Percentiles rank a stretch among this genome's conserved stretches.
Conservation (phyloP, 495 filamentous ascomycete species). For the Penicillium angulare region DNA sequence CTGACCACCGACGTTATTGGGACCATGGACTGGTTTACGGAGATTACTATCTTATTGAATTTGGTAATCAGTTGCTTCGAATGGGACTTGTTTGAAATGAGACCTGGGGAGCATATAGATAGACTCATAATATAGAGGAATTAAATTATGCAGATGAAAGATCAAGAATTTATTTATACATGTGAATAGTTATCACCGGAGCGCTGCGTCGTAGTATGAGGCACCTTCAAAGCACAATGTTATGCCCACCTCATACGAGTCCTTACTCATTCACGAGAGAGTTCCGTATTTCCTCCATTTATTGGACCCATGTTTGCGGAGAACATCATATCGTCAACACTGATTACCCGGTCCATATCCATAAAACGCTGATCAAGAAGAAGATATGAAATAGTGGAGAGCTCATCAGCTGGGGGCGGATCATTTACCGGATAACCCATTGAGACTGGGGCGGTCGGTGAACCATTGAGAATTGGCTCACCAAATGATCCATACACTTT, state of each 20-base stretch:
- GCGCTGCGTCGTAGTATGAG: no score
- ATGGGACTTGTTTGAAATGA: slow-evolving; percentile 17
- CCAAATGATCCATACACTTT: not conserved
- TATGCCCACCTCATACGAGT: no score
- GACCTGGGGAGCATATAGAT: no score
- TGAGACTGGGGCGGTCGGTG: not conserved
- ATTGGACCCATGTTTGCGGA: slow-evolving; percentile 2
- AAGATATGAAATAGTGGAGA: slow-evolving; percentile 31
- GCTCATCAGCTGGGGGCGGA: slow-evolving; percentile 19
- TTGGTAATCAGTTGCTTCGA: not conserved
- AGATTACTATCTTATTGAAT: not conserved
- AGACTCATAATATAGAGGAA: no score
- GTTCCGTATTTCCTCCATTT: no score
- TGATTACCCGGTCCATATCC: slow-evolving; percentile 38
- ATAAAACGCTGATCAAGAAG: slow-evolving; percentile 36
- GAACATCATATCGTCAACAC: slow-evolving; percentile 25
- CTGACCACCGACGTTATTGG: not conserved
- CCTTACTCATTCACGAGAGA: no score
- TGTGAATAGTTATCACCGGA: no score
- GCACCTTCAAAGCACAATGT: no score
- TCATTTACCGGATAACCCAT: not conserved
- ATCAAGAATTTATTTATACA: no score
- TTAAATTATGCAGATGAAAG: no score
- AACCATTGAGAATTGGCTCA: no score
- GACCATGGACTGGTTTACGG: not conserved